These are phyloP conservation scores for Pleurotus tuber-regium DNA, from an alignment of 768 basidiomycete species.

Conservation along the genomic window DNA sequence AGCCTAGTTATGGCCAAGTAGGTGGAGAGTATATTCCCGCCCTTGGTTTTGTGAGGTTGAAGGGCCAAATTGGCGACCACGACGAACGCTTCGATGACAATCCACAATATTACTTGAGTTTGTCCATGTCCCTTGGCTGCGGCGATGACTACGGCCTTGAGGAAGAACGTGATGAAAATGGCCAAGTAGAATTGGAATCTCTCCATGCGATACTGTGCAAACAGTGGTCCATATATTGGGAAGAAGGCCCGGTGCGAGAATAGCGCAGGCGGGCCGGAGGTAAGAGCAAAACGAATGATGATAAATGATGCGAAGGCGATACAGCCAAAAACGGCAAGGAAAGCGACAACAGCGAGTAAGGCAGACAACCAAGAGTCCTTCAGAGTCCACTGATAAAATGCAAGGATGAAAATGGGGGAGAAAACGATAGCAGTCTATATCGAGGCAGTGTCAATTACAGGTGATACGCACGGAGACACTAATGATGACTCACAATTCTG, in stretches of 20 bases:
- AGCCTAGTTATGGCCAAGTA: constrained; percentile 70
- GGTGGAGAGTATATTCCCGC: constrained; percentile 67
- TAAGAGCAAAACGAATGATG: constrained; percentile 46
- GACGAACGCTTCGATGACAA: constrained; percentile 65
- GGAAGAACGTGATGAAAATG: constrained; percentile 53
- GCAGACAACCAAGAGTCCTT: constrained; percentile 85
- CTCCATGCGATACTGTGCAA: constrained; percentile 60
- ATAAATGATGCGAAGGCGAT: constrained; percentile 49
- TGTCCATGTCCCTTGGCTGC: constrained; percentile 59
- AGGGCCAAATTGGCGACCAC: constrained; percentile 50
- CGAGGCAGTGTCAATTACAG: not conserved
- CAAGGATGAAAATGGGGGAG: constrained; percentile 72
- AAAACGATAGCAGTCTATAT: constrained; percentile 58
- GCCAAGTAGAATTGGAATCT: constrained; percentile 69
- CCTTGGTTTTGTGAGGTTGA: constrained; percentile 64
- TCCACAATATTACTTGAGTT: constrained; percentile 65
- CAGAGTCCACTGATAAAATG: constrained; percentile 90
- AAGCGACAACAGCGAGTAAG: constrained; percentile 70
- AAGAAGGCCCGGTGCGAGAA: constrained; percentile 34
- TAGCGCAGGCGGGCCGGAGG: constrained; percentile 35
- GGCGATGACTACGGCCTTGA: constrained; percentile 72
- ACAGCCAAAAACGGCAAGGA: constrained; percentile 49
- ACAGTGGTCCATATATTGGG: constrained; percentile 53
- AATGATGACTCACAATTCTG: constrained; percentile 54
- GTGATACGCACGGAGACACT: constrained; percentile 4